Evolutionary conservation across 805 yeast genomes (phyloP).

Genomic region (Wickerhamomyces kurtzmanii): DNA sequence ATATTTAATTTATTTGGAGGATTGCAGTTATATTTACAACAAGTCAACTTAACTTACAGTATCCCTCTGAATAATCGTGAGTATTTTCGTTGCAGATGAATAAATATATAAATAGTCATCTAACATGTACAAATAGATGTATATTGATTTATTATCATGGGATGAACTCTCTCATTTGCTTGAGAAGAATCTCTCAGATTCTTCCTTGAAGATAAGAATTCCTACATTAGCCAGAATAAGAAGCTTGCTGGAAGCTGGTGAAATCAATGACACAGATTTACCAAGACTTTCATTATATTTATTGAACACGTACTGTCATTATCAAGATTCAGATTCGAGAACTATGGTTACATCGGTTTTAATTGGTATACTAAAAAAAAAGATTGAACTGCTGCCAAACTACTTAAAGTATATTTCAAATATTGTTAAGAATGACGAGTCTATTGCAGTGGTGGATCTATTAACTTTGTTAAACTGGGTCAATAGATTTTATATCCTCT

Average conservation of each 20-base stretch:
- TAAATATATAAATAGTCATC: too few species aligned
- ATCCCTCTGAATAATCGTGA: too few species aligned
- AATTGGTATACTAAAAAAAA: conserved; percentile 20
- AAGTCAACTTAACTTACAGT: too few species aligned
- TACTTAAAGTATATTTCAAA: conserved; percentile 29
- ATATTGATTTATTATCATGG: too few species aligned
- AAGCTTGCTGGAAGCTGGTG: too few species aligned
- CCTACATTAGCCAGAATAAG: too few species aligned
- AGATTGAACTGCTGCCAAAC: conserved; percentile 22
- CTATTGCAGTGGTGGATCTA: conserved; percentile 48
- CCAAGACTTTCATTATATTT: too few species aligned
- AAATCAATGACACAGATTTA: too few species aligned
- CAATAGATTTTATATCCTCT: conserved; percentile 26
- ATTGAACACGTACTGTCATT: conserved; percentile 38
- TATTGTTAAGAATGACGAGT: conserved; percentile 17
- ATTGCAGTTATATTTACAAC: too few species aligned
- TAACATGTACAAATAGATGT: too few species aligned
- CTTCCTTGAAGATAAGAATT: conserved; percentile 14
- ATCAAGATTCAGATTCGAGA: conserved; percentile 41
- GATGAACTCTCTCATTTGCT: conserved; percentile 13
- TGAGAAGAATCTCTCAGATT: conserved; percentile 12
- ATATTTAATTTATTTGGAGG: too few species aligned
- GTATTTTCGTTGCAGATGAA: too few species aligned
- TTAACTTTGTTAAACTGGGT: conserved; percentile 52
- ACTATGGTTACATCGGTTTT: conserved; percentile 30